phyloP scores from a whole-genome alignment of 495 filamentous ascomycete genomes.

The Daldinia bambusicola region DNA sequence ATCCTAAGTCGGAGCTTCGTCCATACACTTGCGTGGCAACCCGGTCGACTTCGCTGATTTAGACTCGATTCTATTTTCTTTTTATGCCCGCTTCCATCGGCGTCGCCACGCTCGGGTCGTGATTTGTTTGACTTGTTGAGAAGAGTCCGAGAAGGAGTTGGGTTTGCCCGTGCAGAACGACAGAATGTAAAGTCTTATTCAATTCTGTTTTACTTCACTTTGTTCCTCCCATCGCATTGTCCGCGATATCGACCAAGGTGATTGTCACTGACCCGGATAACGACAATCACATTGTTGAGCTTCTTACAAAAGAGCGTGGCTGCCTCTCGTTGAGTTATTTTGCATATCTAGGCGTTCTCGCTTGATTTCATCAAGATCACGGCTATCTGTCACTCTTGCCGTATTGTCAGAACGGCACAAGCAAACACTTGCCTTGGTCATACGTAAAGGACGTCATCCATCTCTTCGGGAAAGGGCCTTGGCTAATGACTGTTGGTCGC shows the following conservation, averaged over 20 bases:
- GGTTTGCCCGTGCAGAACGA: neutral
- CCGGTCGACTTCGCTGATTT: neutral
- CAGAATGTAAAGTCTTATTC: constrained; percentile 1
- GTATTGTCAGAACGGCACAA: neutral
- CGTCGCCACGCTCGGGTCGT: neutral
- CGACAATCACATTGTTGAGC: neutral
- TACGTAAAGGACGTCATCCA: neutral
- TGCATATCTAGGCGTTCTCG: neutral
- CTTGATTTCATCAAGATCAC: neutral
- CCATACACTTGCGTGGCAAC: neutral
- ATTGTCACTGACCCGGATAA: neutral
- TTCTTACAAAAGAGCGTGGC: neutral
- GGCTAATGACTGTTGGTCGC: neutral
- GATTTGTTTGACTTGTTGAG: neutral
- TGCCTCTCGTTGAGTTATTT: neutral
- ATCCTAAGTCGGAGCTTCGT: neutral
- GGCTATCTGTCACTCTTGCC: constrained; percentile 8
- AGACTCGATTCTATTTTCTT: too few species aligned
- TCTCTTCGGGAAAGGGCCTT: constrained; percentile 9
- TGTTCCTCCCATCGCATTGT: neutral
- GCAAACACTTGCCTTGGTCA: constrained; percentile 2
- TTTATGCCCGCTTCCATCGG: neutral
- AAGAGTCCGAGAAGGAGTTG: too few species aligned
- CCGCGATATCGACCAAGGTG: neutral
- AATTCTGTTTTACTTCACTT: neutral